These are phyloP conservation scores for Ogataea pilisensis DNA, from an alignment of 805 yeast genomes.

Conservation along the genomic window DNA sequence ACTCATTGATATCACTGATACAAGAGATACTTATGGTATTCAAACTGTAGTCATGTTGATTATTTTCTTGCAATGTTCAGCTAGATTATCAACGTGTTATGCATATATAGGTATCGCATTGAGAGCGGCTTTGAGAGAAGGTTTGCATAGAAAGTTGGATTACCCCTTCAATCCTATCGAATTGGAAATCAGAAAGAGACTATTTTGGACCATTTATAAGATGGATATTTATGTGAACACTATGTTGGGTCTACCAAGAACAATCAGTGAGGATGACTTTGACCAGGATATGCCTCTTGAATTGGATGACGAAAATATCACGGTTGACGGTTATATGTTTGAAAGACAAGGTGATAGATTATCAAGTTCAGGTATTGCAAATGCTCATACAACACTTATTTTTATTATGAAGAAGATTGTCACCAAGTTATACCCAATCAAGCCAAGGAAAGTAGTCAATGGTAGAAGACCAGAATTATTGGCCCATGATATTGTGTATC, in stretches of 20 bases:
- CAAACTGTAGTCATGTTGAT: constrained; percentile 87
- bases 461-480: constrained; percentile 31
- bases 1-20: constrained; percentile 77
- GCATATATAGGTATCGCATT: constrained; percentile 86
- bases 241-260: constrained; percentile 78
- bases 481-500: constrained; percentile 43
- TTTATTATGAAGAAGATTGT: constrained; percentile 68
- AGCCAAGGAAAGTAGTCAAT: constrained; percentile 31
- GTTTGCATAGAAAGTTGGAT: constrained; percentile 71
- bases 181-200: constrained; percentile 74
- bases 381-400: constrained; percentile 75
- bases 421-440: constrained; percentile 70
- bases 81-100: constrained; percentile 81
- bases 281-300: constrained; percentile 86
- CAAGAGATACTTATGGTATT: constrained; percentile 74
- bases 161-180: constrained; percentile 70
- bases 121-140: constrained; percentile 77
- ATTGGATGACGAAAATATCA: constrained; percentile 81
- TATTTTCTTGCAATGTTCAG: constrained; percentile 82
- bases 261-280: constrained; percentile 71
- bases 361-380: constrained; percentile 76
- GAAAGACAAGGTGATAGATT: constrained; percentile 45
- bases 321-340: constrained; percentile 51
- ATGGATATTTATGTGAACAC: constrained; percentile 89
- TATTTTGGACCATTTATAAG: constrained; percentile 87